A percentile compares a stretch with the other conserved stretches of the same genome.
phyloP scores from a whole-genome alignment of 805 yeast genomes.

The Candida sphagnicola region DNA sequence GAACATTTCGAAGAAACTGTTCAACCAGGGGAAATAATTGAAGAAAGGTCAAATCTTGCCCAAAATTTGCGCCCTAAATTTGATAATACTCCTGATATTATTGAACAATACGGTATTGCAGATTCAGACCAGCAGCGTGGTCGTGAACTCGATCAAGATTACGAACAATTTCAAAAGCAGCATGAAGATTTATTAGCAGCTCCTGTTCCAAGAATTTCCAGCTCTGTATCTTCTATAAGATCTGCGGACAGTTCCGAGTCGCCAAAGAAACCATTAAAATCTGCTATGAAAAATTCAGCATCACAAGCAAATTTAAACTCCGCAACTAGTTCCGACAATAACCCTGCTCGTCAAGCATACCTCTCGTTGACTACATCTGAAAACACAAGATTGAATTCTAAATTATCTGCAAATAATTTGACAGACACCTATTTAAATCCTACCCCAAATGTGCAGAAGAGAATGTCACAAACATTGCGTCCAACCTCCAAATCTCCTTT shows the following conservation, averaged over 20 bases:
- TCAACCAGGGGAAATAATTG: constrained; percentile 21
- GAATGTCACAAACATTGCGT: constrained; percentile 9
- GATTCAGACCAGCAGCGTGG: not conserved
- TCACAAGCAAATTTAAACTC: constrained; percentile 16
- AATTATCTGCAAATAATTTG: constrained; percentile 42
- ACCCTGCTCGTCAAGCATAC: constrained; percentile 61
- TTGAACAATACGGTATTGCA: constrained; percentile 10
- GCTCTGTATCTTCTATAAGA: constrained; percentile 29
- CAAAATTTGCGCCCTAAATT: constrained; percentile 27
- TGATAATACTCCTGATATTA: constrained; percentile 26
- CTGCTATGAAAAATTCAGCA: constrained; percentile 45
- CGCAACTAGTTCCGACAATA: constrained; percentile 10
- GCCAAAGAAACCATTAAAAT: constrained; percentile 40
- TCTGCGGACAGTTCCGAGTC: constrained; percentile 26
- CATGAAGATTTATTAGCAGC: constrained; percentile 18
- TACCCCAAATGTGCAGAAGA: constrained; percentile 9
- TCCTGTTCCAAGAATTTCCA: constrained; percentile 14
- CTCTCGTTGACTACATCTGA: constrained; percentile 72
- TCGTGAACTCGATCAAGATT: not conserved
- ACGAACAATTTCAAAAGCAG: not conserved
- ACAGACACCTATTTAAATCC: constrained; percentile 13
- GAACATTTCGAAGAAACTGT: constrained; percentile 10
- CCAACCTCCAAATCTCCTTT: not conserved
- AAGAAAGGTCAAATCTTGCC: constrained; percentile 18
- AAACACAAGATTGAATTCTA: constrained; percentile 70